These are phyloP conservation scores for Talaromyces ruber DNA, from an alignment of 495 filamentous ascomycete genomes.

Conservation along the genomic window DNA sequence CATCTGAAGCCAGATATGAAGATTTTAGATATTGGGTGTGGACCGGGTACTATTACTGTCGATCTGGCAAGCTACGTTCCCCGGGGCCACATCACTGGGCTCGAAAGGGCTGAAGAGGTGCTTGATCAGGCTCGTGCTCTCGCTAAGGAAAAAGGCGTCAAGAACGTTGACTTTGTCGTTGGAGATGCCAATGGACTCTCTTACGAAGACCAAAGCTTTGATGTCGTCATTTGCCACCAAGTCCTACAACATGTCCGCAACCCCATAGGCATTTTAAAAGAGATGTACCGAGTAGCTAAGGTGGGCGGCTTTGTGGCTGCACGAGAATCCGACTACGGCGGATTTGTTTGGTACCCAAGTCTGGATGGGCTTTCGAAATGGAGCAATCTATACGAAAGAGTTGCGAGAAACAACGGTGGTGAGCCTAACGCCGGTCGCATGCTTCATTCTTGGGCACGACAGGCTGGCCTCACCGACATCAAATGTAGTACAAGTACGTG, in stretches of 20 bases:
- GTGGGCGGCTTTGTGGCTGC: conserved; percentile 45
- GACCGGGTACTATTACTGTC: conserved; percentile 48
- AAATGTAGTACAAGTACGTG: conserved; percentile 30
- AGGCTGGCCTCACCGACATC: conserved; percentile 38
- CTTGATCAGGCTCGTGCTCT: conserved; percentile 27
- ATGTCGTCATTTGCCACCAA: conserved; percentile 48
- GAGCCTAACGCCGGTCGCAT: conserved; percentile 42
- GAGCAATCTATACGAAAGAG: conserved; percentile 26
- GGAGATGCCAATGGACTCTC: conserved; percentile 36
- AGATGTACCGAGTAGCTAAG: conserved; percentile 42
- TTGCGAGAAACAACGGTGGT: conserved; percentile 31
- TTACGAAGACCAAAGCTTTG: conserved; percentile 42
- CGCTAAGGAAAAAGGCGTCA: conserved; percentile 25
- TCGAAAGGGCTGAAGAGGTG: conserved; percentile 25
- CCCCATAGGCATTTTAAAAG: conserved; percentile 30
- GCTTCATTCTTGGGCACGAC: conserved; percentile 39
- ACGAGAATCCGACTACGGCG: conserved; percentile 34
- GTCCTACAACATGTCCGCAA: conserved; percentile 42
- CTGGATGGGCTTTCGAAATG: conserved; percentile 29
- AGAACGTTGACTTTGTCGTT: conserved; percentile 35
- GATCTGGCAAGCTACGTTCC: conserved; percentile 40
- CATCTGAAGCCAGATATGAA: conserved; percentile 35
- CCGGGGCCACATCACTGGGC: conserved; percentile 33
- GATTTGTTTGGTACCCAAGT: conserved; percentile 38
- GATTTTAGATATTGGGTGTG: conserved; percentile 52